Base-by-base conservation (phyloP, 768 basidiomycete genomes). In the Pleurotus djamor region DNA sequence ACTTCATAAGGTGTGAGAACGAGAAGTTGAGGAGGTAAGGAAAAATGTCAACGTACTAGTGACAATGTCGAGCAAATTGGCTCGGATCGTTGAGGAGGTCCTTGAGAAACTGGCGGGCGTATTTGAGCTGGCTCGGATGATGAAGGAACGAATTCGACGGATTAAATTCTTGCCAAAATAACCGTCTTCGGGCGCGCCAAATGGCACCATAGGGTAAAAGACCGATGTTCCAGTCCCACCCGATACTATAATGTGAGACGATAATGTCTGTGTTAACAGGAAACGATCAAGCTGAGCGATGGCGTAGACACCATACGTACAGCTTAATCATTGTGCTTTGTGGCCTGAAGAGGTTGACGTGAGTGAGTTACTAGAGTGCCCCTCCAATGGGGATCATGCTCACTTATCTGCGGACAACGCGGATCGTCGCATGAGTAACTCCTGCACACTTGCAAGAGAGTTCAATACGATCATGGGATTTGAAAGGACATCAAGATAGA, bases 131-230 rank as follows among this genome's bases (percentile, higher is more conserved):
- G 10, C 60, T 62, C 21, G 72, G 65, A 36, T 71, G 68, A 57
- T 76, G 76, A 7, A 68, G 60, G 10, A 57, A 54, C 0, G 68
- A 65, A 0, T 74, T 73, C 17, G 67, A 64, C 1, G 67, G 63
- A 51, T 76, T 72, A 60, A 81, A 76, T 57, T 80, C 73, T 51
- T 76, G 66, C 41, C 73, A 71, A 63, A 82, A 79, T 10, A 73
- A 49, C 14, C 74, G 70, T 5, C 81, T 72, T 17, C 74, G 72
- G 9, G 69, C 69, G 44, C 70, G 74, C 81, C 81, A 81, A 35
- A 52, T 48, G 37, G 71, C 66, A 13, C 76, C 75, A 50, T 81
- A 81, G 2, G 68, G 71, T 71, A 78, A 71, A 36, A 74, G 62
- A 2, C 69, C 69, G 49, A 81, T 71, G 45, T 71, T 65, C 71